phyloP scores from a whole-genome alignment of 805 yeast species.

The Lipomyces japonicus region DNA sequence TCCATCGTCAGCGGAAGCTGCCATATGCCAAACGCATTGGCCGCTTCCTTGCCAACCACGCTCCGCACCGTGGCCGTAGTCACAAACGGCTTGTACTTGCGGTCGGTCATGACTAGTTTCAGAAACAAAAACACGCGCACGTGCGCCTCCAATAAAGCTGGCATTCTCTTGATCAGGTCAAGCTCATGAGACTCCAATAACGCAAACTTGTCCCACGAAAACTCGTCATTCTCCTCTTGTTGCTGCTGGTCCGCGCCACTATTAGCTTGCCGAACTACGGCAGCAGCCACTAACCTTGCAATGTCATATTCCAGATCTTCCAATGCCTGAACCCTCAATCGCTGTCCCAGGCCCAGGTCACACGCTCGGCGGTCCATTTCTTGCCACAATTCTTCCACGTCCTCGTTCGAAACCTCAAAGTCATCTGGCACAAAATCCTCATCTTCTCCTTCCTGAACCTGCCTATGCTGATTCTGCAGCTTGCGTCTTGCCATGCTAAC shows the following conservation, averaged over 20 bases:
- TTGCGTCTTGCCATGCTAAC: constrained; percentile 24
- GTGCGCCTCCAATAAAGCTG: constrained; percentile 19
- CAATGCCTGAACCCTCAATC: constrained; percentile 42
- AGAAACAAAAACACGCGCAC: constrained; percentile 18
- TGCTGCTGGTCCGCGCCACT: constrained; percentile 16
- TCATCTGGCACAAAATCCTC: constrained; percentile 23
- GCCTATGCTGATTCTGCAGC: too few relatives aligned
- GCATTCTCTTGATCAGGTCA: constrained; percentile 13
- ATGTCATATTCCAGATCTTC: constrained; percentile 53
- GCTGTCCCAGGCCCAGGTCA: background rate
- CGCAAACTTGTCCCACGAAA: constrained; percentile 7
- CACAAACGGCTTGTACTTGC: constrained; percentile 34
- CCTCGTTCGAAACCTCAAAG: constrained; percentile 3
- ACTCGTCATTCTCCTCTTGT: constrained; percentile 2
- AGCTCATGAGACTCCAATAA: constrained; percentile 20
- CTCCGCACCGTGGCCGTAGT: constrained; percentile 44
- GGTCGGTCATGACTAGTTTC: constrained; percentile 10
- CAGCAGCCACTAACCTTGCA: constrained; percentile 46
- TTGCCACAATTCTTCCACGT: constrained; percentile 9
- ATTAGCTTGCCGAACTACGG: constrained; percentile 23
- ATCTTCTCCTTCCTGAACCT: constrained; percentile 1
- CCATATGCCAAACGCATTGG: constrained; percentile 71
- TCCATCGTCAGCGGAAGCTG: constrained; percentile 41
- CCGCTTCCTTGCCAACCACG: constrained; percentile 56
- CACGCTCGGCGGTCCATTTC: constrained; percentile 2